phyloP scores from a whole-genome alignment of 768 basidiomycete genomes.

The Collybia sordida region DNA sequence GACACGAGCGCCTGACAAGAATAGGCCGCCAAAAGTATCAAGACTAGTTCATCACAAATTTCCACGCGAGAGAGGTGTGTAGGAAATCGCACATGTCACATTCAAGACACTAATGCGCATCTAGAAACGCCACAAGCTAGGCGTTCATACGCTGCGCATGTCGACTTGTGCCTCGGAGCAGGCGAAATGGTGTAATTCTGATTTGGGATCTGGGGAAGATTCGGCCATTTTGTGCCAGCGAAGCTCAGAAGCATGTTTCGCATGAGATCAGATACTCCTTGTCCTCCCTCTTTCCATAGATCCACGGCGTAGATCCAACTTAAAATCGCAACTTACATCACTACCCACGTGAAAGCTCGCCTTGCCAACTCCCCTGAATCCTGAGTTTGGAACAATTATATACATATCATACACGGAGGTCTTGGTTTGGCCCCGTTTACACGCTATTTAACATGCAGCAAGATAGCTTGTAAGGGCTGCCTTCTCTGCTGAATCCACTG shows the following conservation, averaged over 20 bases:
- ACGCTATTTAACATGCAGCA: constrained; percentile 28
- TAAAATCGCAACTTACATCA: too few relatives aligned
- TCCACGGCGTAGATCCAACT: too few relatives aligned
- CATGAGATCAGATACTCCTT: constrained; percentile 4
- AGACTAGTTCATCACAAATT: not conserved
- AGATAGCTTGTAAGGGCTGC: constrained; percentile 41
- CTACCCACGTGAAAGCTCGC: not conserved
- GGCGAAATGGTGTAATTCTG: constrained; percentile 1
- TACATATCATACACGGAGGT: not conserved
- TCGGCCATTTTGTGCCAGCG: not conserved
- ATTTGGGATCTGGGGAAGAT: constrained; percentile 5
- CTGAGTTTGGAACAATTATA: not conserved
- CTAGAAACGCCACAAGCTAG: not conserved
- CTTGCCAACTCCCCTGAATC: not conserved
- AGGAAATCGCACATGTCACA: not conserved
- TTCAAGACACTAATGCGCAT: not conserved
- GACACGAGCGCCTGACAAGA: constrained; percentile 7
- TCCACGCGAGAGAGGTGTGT: not conserved
- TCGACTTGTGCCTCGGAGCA: constrained; percentile 1
- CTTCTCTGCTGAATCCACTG: constrained; percentile 52
- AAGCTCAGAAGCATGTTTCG: not conserved
- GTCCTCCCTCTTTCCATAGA: too few relatives aligned
- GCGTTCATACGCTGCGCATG: not conserved
- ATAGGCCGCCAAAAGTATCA: not conserved
- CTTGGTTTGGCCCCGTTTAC: not conserved